These are phyloP conservation scores for Psilocybe azurescens DNA, from an alignment of 768 basidiomycete genomes.

Conservation along the genomic window DNA sequence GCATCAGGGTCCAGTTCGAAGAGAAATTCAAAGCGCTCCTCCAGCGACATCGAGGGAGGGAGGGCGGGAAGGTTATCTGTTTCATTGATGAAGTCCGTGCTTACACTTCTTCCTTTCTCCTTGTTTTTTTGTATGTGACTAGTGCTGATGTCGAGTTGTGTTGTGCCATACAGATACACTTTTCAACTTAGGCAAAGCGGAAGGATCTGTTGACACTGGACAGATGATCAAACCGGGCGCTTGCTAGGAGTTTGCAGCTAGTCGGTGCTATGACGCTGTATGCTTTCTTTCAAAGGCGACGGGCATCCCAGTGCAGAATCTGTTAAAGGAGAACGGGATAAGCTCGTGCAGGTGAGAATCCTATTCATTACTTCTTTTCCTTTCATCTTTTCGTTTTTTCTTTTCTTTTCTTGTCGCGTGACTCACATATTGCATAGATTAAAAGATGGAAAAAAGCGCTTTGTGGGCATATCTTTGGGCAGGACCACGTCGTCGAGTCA, in stretches of 20 bases:
- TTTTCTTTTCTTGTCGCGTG: too few relatives aligned
- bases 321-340: constrained; percentile 92
- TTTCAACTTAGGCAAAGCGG: constrained; percentile 89
- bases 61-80: constrained; percentile 83
- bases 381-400: too few relatives aligned
- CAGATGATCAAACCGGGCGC: constrained; percentile 93
- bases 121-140: neutral
- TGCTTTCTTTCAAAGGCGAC: too few relatives aligned
- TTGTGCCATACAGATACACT: constrained; percentile 65
- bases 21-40: constrained; percentile 92
- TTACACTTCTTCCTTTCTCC: constrained; percentile 29
- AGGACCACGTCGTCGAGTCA: constrained; percentile 85
- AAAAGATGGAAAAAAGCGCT: constrained; percentile 82
- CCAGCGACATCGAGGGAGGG: constrained; percentile 90
- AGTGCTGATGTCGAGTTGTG: neutral
- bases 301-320: constrained; percentile 88
- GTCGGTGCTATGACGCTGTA: too few relatives aligned
- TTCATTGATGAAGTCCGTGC: constrained; percentile 95
- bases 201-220: constrained; percentile 91
- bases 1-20: constrained; percentile 91
- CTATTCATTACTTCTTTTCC: neutral
- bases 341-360: constrained; percentile 77
- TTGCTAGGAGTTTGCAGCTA: constrained; percentile 85
- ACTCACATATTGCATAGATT: too few relatives aligned
- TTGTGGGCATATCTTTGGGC: constrained; percentile 80